phyloP scores from a whole-genome alignment of 2,329 filamentous ascomycete genomes.

The Phialophora verrucosa region DNA sequence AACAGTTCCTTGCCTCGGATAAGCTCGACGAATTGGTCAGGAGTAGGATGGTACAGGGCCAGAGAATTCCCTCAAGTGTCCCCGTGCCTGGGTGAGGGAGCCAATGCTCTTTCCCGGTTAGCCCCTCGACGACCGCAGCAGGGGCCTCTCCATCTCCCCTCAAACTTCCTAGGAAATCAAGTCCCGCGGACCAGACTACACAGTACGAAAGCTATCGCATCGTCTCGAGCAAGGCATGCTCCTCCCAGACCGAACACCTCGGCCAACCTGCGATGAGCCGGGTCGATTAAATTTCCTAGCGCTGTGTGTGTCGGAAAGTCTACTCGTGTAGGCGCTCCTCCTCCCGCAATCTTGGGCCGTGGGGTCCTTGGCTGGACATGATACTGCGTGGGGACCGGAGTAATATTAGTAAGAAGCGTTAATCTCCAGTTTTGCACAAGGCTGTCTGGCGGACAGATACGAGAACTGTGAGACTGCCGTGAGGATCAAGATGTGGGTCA shows the following conservation, averaged over 20 bases:
- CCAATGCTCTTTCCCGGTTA: constrained; percentile 4
- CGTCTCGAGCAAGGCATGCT: neutral
- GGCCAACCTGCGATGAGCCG: neutral
- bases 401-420: neutral
- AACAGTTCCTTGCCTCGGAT: neutral
- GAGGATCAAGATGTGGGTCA: neutral
- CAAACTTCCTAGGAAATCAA: constrained; percentile 1
- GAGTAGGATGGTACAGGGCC: neutral
- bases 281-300: neutral
- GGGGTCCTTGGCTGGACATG: neutral
- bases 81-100: neutral
- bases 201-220: neutral
- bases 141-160: neutral
- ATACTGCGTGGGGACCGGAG: neutral
- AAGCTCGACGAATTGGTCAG: neutral
- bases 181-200: neutral
- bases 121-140: neutral
- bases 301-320: constrained; percentile 5
- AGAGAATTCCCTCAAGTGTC: neutral
- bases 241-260: neutral
- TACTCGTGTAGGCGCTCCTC: neutral
- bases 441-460: neutral
- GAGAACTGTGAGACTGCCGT: neutral
- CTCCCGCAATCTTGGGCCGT: neutral
- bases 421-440: neutral